Evolutionary conservation across 352 stramenopile genomes (phyloP), one percentile per base, ranked within the genome.

Genomic region (Globisporangium perplexum): DNA sequence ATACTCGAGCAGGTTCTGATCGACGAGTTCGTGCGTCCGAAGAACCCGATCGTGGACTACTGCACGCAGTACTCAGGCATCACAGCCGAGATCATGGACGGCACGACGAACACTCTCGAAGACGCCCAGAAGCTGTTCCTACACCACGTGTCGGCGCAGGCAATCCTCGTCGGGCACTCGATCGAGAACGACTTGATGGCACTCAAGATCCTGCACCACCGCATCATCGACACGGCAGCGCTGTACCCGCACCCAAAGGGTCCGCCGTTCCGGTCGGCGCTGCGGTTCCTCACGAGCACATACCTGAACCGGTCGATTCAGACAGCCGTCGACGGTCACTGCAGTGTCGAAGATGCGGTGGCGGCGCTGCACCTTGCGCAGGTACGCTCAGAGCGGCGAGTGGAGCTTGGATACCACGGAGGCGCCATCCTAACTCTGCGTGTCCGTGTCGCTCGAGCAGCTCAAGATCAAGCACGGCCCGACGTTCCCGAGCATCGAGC

Each of bases 11-110:
- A 45, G 45, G 72, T 93, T 5, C 49, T 92, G n/a, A 59, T 93
- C 7, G 85, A 96, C 44, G 82, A 91, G 49, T 94, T 81, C 39
- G 81, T 94, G 18, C 66, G 76, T n/a, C 85, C 85, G 2, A 72
- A 63, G 55, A 90, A 91, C 30, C 71, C 73, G 17, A 93, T 96
- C 30, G 78, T 94, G 6, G 84, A 95, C 58, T 96, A 96, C 52
- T 92, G 78, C 47, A 96, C 86, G 24, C 74, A 89, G 59, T 96
- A 82, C 62, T 91, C 77, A 1, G 86, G 86, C 31, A 92, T 96
- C 59, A 93, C 83, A 15, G 62, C 59, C 22, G 77, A 93, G 0
- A 92, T 90, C 44, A 88, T 94, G 71, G 77, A 89, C 50, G 57
- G 47, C 15, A 90, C 77, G 20, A 82, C 62, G 15, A 88, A 65